These are phyloP conservation scores for Lecanicillium sp. DNA, from an alignment of 2,329 filamentous ascomycete genomes.

Conservation along the genomic window DNA sequence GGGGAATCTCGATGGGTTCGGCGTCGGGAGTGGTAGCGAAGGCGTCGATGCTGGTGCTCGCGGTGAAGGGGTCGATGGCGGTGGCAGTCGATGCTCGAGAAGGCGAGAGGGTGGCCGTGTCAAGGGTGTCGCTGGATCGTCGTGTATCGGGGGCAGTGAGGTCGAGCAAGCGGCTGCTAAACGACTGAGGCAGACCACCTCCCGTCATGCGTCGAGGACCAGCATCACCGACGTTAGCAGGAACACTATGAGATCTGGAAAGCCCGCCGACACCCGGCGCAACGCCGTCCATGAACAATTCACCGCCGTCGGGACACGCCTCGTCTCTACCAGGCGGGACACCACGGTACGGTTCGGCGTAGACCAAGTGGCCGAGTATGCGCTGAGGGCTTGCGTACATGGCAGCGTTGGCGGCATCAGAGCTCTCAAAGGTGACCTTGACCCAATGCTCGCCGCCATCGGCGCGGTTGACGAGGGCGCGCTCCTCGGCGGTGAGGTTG, in stretches of 20 bases:
- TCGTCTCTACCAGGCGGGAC: conserved; percentile 59
- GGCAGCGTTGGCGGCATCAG: conserved; percentile 63
- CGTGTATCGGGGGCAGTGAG: conserved; percentile 39
- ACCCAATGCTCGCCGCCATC: conserved; percentile 90
- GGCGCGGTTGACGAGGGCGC: conserved; percentile 72
- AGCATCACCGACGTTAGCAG: conserved; percentile 23
- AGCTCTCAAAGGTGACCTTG: conserved; percentile 73
- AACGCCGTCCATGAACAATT: conserved; percentile 19
- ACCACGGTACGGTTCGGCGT: conserved; percentile 64
- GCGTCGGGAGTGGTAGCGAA: conserved; percentile 14
- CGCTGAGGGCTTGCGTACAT: conserved; percentile 64
- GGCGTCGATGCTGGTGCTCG: conserved; percentile 13
- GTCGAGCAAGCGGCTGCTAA: conserved; percentile 33
- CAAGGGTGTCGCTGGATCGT: conserved; percentile 50
- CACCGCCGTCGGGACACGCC: conserved; percentile 45
- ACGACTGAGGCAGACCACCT: conserved; percentile 29
- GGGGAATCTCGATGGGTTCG: conserved; percentile 25
- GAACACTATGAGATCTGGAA: conserved; percentile 31
- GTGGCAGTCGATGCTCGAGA: conserved; percentile 40
- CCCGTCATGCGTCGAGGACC: conserved; percentile 22
- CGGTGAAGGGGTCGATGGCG: conserved; percentile 29
- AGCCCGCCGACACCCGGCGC: conserved; percentile 30
- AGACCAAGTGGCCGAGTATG: conserved; percentile 64
- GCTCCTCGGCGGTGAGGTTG: conserved; percentile 64
- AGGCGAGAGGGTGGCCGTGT: conserved; percentile 47